Percentiles rank a stretch among this genome's conserved stretches.
phyloP scores from a whole-genome alignment of 495 filamentous ascomycete genomes.

The Tuber microsphaerosporum region DNA sequence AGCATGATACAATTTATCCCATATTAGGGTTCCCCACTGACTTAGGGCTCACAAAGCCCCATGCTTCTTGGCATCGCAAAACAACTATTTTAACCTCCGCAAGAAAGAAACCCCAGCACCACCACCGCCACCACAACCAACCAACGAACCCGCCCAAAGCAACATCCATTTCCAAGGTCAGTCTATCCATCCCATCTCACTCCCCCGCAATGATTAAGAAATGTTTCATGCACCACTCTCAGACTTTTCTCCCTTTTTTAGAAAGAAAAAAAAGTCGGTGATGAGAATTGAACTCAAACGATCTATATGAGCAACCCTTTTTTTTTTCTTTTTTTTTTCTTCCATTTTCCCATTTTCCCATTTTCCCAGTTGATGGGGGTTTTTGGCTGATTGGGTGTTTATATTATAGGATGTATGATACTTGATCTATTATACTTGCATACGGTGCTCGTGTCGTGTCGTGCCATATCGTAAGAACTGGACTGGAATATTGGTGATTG shows the following conservation, averaged over 20 bases:
- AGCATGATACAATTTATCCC: too few species aligned
- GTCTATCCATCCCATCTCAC: neutral
- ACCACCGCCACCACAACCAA: neutral
- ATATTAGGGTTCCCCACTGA: neutral
- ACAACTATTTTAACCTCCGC: neutral
- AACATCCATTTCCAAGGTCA: neutral
- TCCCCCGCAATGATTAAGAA: neutral
- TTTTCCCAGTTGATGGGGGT: too few species aligned
- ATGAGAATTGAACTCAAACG: slow-evolving; percentile 3
- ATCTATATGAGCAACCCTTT: slow-evolving; percentile 4
- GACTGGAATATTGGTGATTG: too few species aligned
- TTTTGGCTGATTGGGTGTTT: neutral
- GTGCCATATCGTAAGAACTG: too few species aligned
- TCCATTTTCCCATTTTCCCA: too few species aligned
- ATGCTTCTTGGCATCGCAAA: neutral
- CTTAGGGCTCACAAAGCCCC: neutral
- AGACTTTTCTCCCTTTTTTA: neutral
- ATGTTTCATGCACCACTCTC: slow-evolving; percentile 6
- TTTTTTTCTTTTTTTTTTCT: too few species aligned
- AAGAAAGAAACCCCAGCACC: neutral
- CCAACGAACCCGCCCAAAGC: neutral
- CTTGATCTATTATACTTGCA: too few species aligned
- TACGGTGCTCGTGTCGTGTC: too few species aligned
- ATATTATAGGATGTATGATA: neutral
- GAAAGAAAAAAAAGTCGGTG: neutral